These are phyloP conservation scores for Epicoccum nigrum DNA, from an alignment of 2,329 filamentous ascomycete species.

Conservation along the genomic window DNA sequence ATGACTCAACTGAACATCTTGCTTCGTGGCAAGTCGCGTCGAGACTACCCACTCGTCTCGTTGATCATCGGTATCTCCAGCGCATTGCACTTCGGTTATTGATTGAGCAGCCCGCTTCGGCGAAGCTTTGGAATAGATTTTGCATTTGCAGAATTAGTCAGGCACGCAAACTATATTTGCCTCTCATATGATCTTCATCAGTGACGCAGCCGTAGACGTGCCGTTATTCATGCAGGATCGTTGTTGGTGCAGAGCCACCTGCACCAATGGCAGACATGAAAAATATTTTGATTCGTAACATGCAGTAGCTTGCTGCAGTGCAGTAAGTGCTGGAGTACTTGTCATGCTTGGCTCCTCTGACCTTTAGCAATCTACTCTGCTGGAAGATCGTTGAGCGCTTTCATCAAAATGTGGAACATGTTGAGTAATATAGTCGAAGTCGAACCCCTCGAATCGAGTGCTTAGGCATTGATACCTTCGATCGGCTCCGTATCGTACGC, in stretches of 20 bases:
- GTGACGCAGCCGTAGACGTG: constrained; percentile 4
- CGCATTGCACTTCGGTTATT: constrained; percentile 4
- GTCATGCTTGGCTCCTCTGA: too few species aligned
- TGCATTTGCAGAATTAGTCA: not conserved
- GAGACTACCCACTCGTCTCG: not conserved
- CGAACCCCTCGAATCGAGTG: too few species aligned
- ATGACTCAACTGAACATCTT: constrained; percentile 1
- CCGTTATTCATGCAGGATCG: constrained; percentile 10
- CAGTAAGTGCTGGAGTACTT: too few species aligned
- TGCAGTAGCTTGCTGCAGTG: not conserved
- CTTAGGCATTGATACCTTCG: too few species aligned
- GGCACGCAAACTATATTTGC: constrained; percentile 7
- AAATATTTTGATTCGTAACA: too few species aligned
- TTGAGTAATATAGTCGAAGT: too few species aligned
- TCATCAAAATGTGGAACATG: too few species aligned
- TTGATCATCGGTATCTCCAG: constrained; percentile 1
- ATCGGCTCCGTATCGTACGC: too few species aligned
- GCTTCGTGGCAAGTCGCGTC: constrained; percentile 11
- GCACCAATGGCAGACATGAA: not conserved
- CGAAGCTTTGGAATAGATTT: not conserved
- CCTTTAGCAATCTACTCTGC: too few species aligned
- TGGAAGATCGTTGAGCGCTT: too few species aligned
- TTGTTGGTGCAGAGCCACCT: constrained; percentile 4
- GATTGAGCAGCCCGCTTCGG: constrained; percentile 8
- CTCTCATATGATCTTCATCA: constrained; percentile 8